Evolutionary conservation across 495 filamentous ascomycete species (phyloP).

Genomic region (Annulohypoxylon nitens): DNA sequence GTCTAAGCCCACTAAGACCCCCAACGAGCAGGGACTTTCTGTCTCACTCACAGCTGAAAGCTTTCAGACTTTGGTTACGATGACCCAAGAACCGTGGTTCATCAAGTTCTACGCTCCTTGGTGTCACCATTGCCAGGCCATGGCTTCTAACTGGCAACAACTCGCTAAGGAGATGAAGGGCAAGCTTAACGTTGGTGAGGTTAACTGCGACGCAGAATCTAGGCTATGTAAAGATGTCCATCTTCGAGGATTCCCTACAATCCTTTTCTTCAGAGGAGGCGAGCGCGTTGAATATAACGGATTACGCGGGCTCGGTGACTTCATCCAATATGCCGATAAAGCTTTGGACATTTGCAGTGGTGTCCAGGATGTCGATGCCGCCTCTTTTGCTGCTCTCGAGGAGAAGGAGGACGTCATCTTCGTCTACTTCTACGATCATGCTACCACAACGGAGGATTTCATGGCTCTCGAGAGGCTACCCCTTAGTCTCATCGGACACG

Average conservation of each 20-base stretch:
- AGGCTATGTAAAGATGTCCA: conserved; percentile 90
- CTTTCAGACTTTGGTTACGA: conserved; percentile 88
- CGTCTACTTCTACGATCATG: conserved; percentile 96
- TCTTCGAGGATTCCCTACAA: conserved; percentile 84
- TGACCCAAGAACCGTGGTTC: conserved; percentile 93
- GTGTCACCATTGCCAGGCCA: conserved; percentile 94
- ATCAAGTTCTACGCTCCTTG: conserved; percentile 98
- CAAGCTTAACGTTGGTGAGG: conserved; percentile 90
- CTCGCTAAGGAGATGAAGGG: conserved; percentile 91
- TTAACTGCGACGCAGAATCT: conserved; percentile 89
- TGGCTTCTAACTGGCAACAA: conserved; percentile 90
- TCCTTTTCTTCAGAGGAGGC: conserved; percentile 92
- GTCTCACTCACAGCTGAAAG: conserved; percentile 82
- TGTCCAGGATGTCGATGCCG: conserved; percentile 81
- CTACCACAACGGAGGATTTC: conserved; percentile 93
- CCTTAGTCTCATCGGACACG: conserved; percentile 88
- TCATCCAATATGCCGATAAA: conserved; percentile 87
- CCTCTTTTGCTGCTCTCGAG: conserved; percentile 84
- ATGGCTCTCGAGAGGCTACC: conserved; percentile 85
- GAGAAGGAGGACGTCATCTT: conserved; percentile 96
- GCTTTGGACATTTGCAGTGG: conserved; percentile 82
- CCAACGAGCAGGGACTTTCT: conserved; percentile 81
- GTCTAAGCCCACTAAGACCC: conserved; percentile 64
- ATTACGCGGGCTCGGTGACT: conserved; percentile 90
- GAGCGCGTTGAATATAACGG: conserved; percentile 94